Conservation (phyloP, 441 rosid genomes). For the Adansonia gregorii region DNA sequence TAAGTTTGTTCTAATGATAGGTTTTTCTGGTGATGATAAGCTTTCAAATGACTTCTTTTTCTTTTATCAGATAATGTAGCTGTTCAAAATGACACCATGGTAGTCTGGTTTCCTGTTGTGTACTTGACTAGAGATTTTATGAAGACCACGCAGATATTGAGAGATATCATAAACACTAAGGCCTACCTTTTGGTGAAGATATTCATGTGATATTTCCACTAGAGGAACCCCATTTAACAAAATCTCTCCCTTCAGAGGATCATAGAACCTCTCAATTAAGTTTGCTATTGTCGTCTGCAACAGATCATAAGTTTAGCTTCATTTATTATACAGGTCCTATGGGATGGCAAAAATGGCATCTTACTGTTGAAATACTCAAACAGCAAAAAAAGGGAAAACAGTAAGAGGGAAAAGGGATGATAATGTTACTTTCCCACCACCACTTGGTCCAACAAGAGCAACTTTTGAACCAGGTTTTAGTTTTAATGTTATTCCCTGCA, state of each 20-base stretch:
- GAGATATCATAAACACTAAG: not conserved
- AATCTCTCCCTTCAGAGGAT: conserved; percentile 83
- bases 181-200: conserved; percentile 77
- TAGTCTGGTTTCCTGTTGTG: not conserved
- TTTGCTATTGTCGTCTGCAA: conserved; percentile 90
- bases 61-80: not conserved
- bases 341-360: not conserved
- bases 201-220: conserved; percentile 77
- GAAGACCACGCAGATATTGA: not conserved
- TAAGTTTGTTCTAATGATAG: not conserved
- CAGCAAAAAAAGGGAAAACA: not conserved
- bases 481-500: conserved; percentile 86
- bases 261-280: conserved; percentile 90
- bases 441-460: conserved; percentile 98
- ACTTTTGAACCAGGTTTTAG: conserved; percentile 82
- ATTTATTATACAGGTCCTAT: not conserved
- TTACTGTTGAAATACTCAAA: not conserved
- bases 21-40: not conserved
- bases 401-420: not conserved
- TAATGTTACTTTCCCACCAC: conserved; percentile 86
- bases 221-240: conserved; percentile 80
- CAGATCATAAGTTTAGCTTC: conserved; percentile 1
- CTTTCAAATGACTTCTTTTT: not conserved
- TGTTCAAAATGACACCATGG: not conserved
- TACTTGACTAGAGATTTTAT: conserved; percentile 17